Evolutionary conservation across 768 basidiomycete species (phyloP), one percentile per base, ranked within the genome.

Genomic region (Flagelloscypha sp.): DNA sequence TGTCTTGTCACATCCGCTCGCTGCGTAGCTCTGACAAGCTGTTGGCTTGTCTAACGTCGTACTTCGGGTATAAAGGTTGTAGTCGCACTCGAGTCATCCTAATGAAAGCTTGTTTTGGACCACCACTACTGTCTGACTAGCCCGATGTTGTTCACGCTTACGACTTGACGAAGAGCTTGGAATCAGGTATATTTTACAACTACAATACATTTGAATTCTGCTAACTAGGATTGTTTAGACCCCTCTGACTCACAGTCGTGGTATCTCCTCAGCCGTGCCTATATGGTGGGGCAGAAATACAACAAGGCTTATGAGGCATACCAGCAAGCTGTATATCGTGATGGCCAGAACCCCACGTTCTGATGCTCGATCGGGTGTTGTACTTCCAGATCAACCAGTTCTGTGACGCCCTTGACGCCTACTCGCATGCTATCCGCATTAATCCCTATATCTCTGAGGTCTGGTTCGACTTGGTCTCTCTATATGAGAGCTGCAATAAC

Each of bases 321-420:
- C 45, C 82, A 84, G 47, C 82, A 84, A 52, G 83, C 83, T n/a
- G 79, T 84, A 7, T 84, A 84, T 55, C 74, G 82, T 33, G 82
- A 84, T 42, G 83, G 83, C 19, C 75, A 79, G 28, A 84, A 84
- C 48, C 82, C 82, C 4, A 84, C 83, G 0, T 84, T 84, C 56
- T 84, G 82, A 83, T 84, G 82, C 51, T 80, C 78, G 25, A 84
- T 84, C 48, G 82, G 82, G 83, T 84, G 2, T 63, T 84, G 4
- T 84, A 84, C 51, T 84, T 82, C 66, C 80, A 84, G 49, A 83
- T 84, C 62, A 84, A 84, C 55, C 82, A 84, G 53, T 84, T 77
- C 58, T 76, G 80, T 35, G 82, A 84, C 46, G 82, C 83, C 3
- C 68, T 84, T 22, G 82, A 84, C 49, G 82, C 82, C 9, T 84